These are phyloP conservation scores for Leptographium lundbergii DNA, from an alignment of 2,329 filamentous ascomycete species.

Conservation along the genomic window DNA sequence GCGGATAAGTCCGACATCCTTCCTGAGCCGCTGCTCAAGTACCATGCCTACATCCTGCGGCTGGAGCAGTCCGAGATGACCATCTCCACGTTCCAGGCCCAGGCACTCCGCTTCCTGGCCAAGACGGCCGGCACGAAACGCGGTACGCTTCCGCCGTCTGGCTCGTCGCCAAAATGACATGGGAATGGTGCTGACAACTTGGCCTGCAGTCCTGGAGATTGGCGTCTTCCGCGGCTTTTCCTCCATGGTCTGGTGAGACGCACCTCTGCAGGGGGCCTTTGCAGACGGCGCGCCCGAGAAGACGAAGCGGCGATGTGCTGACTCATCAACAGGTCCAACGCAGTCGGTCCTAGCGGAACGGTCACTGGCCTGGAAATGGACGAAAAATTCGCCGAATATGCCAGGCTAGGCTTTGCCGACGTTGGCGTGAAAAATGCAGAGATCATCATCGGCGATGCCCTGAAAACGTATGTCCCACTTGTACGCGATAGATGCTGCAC, in stretches of 20 bases:
- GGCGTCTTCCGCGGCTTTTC: conserved; percentile 38
- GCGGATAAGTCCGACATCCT: conserved; percentile 27
- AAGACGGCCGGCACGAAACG: conserved; percentile 26
- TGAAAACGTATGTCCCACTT: conserved; percentile 26
- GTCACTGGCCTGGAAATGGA: conserved; percentile 34
- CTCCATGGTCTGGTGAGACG: conserved; percentile 27
- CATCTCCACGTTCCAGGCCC: conserved; percentile 16
- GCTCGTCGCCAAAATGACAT: too few relatives aligned
- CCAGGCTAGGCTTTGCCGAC: conserved; percentile 25
- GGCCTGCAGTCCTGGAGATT: conserved; percentile 31
- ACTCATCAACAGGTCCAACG: conserved; percentile 19
- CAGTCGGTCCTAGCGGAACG: conserved; percentile 27
- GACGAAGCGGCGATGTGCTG: background rate
- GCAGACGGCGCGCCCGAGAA: background rate
- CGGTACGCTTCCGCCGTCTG: conserved; percentile 4
- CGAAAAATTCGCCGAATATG: conserved; percentile 27
- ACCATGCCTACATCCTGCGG: conserved; percentile 22
- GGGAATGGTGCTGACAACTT: background rate
- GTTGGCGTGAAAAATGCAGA: conserved; percentile 30
- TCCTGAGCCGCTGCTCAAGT: conserved; percentile 27
- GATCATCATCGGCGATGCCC: conserved; percentile 33
- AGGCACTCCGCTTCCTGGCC: conserved; percentile 24
- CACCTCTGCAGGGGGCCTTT: too few relatives aligned
- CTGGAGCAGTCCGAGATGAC: conserved; percentile 12
- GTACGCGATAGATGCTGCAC: background rate